These are phyloP conservation scores for Neurospora sp. DNA, from an alignment of 495 filamentous ascomycete genomes.

Conservation along the genomic window DNA sequence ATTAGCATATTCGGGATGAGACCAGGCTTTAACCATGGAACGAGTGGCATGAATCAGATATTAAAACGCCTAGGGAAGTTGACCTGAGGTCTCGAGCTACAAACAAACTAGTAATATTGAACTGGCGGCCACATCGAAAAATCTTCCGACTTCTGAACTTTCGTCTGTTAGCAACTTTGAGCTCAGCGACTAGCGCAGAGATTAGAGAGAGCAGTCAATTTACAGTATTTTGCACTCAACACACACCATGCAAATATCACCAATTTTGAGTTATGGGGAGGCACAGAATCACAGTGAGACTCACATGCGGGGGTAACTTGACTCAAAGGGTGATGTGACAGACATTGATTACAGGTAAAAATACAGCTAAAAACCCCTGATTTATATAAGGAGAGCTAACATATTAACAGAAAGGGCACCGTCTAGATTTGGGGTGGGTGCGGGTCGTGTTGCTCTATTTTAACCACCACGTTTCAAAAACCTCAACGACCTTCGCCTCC, in stretches of 20 bases:
- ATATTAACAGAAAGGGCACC: neutral
- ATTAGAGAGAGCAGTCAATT: neutral
- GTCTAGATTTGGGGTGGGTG: neutral
- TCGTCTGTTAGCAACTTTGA: neutral
- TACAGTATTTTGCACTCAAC: neutral
- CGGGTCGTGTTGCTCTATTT: neutral
- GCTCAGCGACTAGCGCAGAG: neutral
- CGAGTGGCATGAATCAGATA: neutral
- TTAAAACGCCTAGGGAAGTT: neutral
- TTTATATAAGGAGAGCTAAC: neutral
- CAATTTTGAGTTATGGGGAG: too few species aligned
- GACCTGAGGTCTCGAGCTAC: neutral
- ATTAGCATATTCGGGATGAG: neutral
- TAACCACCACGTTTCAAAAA: neutral
- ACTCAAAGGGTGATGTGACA: neutral
- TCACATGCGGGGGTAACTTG: neutral
- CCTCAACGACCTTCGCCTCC: neutral
- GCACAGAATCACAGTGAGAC: too few species aligned
- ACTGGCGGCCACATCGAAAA: neutral
- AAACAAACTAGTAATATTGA: neutral
- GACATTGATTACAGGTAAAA: neutral
- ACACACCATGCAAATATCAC: neutral
- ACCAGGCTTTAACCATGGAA: neutral
- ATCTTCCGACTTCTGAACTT: neutral
- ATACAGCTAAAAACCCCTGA: neutral